phyloP scores from a whole-genome alignment of 2,329 filamentous ascomycete genomes.

The Alternaria sp. region DNA sequence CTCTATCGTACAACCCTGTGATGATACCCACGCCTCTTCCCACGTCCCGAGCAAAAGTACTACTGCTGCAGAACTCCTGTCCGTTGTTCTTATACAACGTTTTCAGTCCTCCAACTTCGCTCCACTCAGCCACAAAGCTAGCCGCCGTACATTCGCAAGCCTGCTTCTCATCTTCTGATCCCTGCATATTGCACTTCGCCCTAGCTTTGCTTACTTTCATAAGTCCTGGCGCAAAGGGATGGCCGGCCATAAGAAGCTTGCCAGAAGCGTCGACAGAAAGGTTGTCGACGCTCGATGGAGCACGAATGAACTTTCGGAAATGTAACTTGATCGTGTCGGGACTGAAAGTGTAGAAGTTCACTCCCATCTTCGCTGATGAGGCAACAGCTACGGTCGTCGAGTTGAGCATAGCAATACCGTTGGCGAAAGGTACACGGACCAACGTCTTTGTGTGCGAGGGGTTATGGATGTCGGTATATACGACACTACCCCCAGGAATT shows the following conservation, averaged over 20 bases:
- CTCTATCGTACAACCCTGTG: slow-evolving; percentile 53
- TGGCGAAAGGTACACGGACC: slow-evolving; percentile 52
- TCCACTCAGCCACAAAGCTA: slow-evolving; percentile 55
- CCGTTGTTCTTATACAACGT: slow-evolving; percentile 49
- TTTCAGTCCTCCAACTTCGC: slow-evolving; percentile 40
- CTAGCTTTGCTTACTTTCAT: slow-evolving; percentile 33
- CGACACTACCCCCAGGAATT: slow-evolving; percentile 49
- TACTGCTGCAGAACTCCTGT: slow-evolving; percentile 48
- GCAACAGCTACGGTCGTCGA: slow-evolving; percentile 51
- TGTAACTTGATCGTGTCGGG: slow-evolving; percentile 17
- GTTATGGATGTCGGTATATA: slow-evolving; percentile 43
- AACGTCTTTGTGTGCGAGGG: slow-evolving; percentile 30
- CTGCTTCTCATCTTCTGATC: slow-evolving; percentile 27
- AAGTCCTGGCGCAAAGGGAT: slow-evolving; percentile 49
- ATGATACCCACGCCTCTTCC: slow-evolving; percentile 48
- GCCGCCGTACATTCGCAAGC: slow-evolving; percentile 40
- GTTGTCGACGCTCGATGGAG: slow-evolving; percentile 53
- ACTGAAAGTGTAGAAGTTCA: slow-evolving; percentile 48
- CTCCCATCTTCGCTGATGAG: slow-evolving; percentile 44
- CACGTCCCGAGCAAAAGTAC: slow-evolving; percentile 51
- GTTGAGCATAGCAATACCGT: slow-evolving; percentile 53
- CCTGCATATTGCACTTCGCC: slow-evolving; percentile 26
- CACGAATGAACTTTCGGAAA: slow-evolving; percentile 24
- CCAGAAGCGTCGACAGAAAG: slow-evolving; percentile 50
- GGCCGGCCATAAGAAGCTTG: slow-evolving; percentile 54